phyloP scores from a whole-genome alignment of 345 rosid genomes.

The Linum usitatissimum region DNA sequence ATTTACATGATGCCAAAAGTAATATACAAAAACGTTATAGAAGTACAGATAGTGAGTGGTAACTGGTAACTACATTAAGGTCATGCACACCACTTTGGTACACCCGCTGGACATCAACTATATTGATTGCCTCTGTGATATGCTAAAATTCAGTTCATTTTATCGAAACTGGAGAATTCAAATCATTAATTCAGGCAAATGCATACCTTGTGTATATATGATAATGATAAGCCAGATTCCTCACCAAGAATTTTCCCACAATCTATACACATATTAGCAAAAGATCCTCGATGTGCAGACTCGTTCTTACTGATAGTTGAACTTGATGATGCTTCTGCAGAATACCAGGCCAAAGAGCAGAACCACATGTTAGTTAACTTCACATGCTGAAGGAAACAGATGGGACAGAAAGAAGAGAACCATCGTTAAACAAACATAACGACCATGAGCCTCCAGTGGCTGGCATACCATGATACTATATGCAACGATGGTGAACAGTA shows the following conservation, averaged over 20 bases:
- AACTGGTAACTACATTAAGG: too few species aligned
- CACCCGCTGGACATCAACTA: too few species aligned
- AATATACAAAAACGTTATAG: neutral
- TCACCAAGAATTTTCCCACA: slow-evolving; percentile 57
- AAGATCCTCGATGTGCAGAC: slow-evolving; percentile 77
- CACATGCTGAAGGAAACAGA: neutral
- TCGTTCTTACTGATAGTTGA: slow-evolving; percentile 28
- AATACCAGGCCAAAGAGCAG: slow-evolving; percentile 6
- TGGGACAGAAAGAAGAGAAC: neutral
- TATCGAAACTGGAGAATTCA: too few species aligned
- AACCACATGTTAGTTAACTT: neutral
- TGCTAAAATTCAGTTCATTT: too few species aligned
- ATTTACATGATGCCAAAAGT: neutral
- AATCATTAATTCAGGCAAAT: neutral
- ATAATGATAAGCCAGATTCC: slow-evolving; percentile 59
- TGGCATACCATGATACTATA: neutral
- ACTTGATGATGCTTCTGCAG: slow-evolving; percentile 41
- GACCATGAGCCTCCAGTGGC: neutral
- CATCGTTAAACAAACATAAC: neutral
- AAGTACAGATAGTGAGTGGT: neutral
- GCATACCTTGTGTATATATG: slow-evolving; percentile 66
- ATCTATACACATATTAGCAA: slow-evolving; percentile 50
- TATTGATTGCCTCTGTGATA: too few species aligned
- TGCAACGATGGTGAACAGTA: neutral
- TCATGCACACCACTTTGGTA: too few species aligned